Percentiles rank a stretch among this genome's conserved stretches.
Conservation (phyloP, 345 rosid genomes). For the Excoecaria cochinchinensis region DNA sequence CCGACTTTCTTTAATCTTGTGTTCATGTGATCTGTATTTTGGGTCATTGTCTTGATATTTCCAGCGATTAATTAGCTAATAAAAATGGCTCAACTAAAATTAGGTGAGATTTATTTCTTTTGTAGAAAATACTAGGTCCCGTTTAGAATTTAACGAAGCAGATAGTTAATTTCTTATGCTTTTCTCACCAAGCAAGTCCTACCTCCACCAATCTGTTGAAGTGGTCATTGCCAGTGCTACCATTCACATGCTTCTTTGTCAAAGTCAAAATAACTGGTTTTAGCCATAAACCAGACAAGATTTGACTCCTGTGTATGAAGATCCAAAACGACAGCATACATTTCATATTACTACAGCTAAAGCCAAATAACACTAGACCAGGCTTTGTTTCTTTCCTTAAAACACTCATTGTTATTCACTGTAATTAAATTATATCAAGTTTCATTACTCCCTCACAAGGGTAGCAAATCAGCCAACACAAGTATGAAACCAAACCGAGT, state of each 20-base stretch:
- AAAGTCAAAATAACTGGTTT: neutral
- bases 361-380: too few species aligned
- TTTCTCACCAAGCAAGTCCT: neutral
- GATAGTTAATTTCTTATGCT: neutral
- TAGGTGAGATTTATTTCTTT: neutral
- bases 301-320: neutral
- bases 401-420: too few species aligned
- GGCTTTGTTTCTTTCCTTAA: too few species aligned
- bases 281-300: neutral
- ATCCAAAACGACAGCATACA: neutral
- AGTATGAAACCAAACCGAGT: neutral
- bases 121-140: neutral
- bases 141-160: too few species aligned
- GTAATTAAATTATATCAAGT: neutral
- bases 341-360: too few species aligned
- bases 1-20: too few species aligned
- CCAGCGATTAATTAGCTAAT: too few species aligned
- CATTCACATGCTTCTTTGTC: slow-evolving; percentile 7
- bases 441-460: neutral
- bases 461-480: slow-evolving; percentile 1
- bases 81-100: neutral
- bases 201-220: neutral
- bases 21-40: too few species aligned
- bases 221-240: neutral
- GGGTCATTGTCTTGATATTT: too few species aligned